These are phyloP conservation scores for Pseudozyma hubeiensis DNA, from an alignment of 1,284 basidiomycete species.

Conservation along the genomic window DNA sequence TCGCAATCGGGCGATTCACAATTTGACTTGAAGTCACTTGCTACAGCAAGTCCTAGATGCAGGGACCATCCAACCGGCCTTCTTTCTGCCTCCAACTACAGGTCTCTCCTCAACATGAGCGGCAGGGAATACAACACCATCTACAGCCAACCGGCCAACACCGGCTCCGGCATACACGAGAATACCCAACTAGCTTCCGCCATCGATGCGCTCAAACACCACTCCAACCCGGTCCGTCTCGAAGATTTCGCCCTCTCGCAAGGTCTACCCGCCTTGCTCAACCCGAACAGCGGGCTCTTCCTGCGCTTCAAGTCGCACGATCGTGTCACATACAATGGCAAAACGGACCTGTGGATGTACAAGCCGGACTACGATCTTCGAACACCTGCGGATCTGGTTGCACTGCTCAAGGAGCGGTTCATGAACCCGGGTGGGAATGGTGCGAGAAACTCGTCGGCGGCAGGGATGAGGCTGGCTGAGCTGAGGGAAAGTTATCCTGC, in stretches of 20 bases:
- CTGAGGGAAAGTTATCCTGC: slow-evolving; percentile 91
- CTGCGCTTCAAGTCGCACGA: slow-evolving; percentile 85
- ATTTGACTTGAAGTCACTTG: not conserved
- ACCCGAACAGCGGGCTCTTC: slow-evolving; percentile 78
- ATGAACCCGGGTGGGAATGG: slow-evolving; percentile 48
- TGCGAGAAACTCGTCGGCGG: slow-evolving; percentile 36
- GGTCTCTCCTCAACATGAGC: slow-evolving; percentile 17
- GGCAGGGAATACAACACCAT: slow-evolving; percentile 69
- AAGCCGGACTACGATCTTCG: slow-evolving; percentile 86
- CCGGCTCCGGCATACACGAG: slow-evolving; percentile 81
- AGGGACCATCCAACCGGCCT: not conserved
- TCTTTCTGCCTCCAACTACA: not conserved
- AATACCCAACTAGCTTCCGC: slow-evolving; percentile 88
- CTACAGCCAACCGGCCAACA: slow-evolving; percentile 85
- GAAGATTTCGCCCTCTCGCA: slow-evolving; percentile 85
- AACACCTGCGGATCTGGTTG: slow-evolving; percentile 82
- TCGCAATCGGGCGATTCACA: slow-evolving; percentile 10
- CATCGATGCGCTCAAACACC: slow-evolving; percentile 79
- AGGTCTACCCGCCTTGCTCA: slow-evolving; percentile 75
- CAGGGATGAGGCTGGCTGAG: slow-evolving; percentile 82
- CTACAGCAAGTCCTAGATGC: not conserved
- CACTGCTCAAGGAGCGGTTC: slow-evolving; percentile 74
- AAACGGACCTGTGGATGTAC: slow-evolving; percentile 86
- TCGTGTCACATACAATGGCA: slow-evolving; percentile 80
- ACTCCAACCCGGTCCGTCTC: slow-evolving; percentile 82